These are phyloP conservation scores for Fusarium sp. DNA, from an alignment of 2,329 filamentous ascomycete species.

Conservation along the genomic window DNA sequence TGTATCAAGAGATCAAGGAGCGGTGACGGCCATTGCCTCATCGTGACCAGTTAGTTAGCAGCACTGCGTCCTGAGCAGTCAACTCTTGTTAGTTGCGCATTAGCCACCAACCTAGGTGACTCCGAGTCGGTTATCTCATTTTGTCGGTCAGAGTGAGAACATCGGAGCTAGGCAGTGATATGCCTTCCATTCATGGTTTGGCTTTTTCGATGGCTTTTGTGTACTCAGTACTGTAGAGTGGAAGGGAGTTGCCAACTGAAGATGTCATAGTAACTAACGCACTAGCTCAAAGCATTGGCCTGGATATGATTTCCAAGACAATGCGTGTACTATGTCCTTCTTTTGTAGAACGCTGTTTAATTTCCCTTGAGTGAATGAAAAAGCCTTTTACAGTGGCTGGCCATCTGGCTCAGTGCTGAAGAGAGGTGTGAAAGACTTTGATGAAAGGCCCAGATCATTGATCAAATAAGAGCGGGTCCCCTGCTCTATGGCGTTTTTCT, in stretches of 20 bases:
- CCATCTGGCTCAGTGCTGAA: background rate
- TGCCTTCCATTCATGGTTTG: conserved; percentile 16
- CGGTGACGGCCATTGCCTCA: conserved; percentile 34
- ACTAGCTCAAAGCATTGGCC: conserved; percentile 29
- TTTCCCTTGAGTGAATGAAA: background rate
- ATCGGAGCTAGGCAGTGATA: conserved; percentile 19
- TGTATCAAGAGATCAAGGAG: conserved; percentile 24
- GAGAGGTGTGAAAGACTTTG: background rate
- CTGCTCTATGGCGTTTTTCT: conserved; percentile 10
- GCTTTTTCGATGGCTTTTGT: conserved; percentile 2
- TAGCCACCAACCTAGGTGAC: conserved; percentile 11
- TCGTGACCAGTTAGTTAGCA: conserved; percentile 9
- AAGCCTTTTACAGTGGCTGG: background rate
- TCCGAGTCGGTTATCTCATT: conserved; percentile 17
- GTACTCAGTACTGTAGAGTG: background rate
- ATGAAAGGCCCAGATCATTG: conserved; percentile 4
- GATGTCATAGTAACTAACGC: background rate
- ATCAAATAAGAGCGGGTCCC: conserved; percentile 6
- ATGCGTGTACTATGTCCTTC: background rate
- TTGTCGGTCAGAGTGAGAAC: conserved; percentile 35
- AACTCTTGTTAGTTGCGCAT: conserved; percentile 27
- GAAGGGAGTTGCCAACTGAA: conserved; percentile 1
- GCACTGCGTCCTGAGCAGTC: background rate
- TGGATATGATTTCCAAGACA: background rate
- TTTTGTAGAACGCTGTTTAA: background rate